Percentiles rank a stretch among this genome's conserved stretches.
These are phyloP conservation scores for Exophiala sp. DNA, from an alignment of 2,329 filamentous ascomycete genomes.

Conservation along the genomic window DNA sequence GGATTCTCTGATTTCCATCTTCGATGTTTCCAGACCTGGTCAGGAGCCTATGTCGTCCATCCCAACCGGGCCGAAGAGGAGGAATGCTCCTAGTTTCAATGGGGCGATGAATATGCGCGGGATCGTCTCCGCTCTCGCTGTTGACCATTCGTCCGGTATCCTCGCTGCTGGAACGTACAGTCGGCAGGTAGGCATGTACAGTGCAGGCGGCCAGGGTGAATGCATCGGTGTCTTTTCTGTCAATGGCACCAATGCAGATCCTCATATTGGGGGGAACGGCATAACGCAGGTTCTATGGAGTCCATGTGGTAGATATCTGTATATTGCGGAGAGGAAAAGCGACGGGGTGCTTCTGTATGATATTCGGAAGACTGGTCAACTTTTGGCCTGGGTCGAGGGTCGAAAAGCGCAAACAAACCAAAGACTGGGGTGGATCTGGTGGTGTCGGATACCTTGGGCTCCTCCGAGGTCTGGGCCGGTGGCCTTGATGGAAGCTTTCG, in stretches of 20 bases:
- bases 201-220: constrained; percentile 44
- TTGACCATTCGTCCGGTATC: constrained; percentile 41
- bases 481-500: constrained; percentile 52
- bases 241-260: constrained; percentile 36
- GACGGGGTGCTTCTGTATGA: constrained; percentile 55
- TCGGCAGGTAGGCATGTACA: constrained; percentile 53
- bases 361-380: constrained; percentile 48
- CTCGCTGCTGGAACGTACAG: constrained; percentile 55
- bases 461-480: constrained; percentile 55
- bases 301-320: constrained; percentile 52
- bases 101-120: constrained; percentile 46
- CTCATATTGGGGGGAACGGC: constrained; percentile 45
- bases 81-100: constrained; percentile 13
- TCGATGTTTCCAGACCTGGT: constrained; percentile 48
- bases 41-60: constrained; percentile 43
- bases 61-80: constrained; percentile 42
- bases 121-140: constrained; percentile 48
- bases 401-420: constrained; percentile 48
- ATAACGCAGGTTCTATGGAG: constrained; percentile 55
- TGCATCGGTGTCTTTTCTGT: constrained; percentile 49
- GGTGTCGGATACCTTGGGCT: constrained; percentile 31
- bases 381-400: constrained; percentile 47
- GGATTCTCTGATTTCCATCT: constrained; percentile 49
- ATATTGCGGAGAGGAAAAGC: constrained; percentile 53
- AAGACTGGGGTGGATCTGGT: constrained; percentile 51